phyloP scores from a whole-genome alignment of 1,139 yeast genomes.

The Blastobotrys aristatus region DNA sequence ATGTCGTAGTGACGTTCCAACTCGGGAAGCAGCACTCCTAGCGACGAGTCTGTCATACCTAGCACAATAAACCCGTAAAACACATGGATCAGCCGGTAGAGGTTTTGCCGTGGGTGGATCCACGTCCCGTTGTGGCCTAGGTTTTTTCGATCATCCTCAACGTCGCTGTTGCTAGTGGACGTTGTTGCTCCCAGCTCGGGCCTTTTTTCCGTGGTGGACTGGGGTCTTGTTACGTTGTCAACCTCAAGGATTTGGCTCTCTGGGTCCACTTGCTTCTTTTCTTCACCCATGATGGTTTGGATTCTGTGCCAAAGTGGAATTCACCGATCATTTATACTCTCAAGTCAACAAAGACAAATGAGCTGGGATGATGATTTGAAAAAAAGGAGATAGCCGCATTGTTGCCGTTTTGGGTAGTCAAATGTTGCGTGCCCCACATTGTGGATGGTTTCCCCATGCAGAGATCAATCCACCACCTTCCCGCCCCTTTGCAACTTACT shows the following conservation, averaged over 20 bases:
- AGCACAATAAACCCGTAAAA: constrained; percentile 17
- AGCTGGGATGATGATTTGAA: too few relatives aligned
- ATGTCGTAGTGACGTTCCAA: constrained; percentile 25
- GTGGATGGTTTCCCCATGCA: too few relatives aligned
- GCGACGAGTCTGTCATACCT: constrained; percentile 24
- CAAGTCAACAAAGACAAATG: too few relatives aligned
- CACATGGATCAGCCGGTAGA: constrained; percentile 11
- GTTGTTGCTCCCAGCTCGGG: background rate
- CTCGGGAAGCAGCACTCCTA: constrained; percentile 24
- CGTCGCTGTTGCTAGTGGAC: background rate
- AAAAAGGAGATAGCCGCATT: background rate
- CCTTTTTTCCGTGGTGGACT: too few relatives aligned
- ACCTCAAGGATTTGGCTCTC: too few relatives aligned
- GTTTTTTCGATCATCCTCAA: background rate
- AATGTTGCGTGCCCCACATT: background rate
- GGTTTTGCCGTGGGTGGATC: constrained; percentile 9
- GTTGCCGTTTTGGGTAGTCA: background rate
- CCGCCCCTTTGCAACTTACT: too few relatives aligned
- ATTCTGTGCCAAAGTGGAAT: too few relatives aligned
- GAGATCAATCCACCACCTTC: too few relatives aligned
- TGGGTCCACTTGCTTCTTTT: too few relatives aligned
- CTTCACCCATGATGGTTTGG: too few relatives aligned
- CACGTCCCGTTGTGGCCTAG: constrained; percentile 1
- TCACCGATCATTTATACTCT: too few relatives aligned
- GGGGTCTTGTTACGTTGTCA: too few relatives aligned